Evolutionary conservation across 257 asterid genomes (phyloP).

Genomic region (Gentiana dahurica): DNA sequence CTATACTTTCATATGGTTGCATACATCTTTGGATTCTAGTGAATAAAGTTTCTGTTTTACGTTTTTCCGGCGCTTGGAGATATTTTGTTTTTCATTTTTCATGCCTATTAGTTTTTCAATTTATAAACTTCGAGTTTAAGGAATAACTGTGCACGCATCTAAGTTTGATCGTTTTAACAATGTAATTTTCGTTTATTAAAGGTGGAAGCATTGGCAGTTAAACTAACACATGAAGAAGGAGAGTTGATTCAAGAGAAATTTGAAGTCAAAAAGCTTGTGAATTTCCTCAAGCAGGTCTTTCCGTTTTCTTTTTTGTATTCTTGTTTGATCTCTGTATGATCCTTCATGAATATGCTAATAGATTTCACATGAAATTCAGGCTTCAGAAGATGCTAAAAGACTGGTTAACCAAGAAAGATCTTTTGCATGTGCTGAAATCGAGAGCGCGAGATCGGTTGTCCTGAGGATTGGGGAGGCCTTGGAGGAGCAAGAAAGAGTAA

Average conservation of each 20-base stretch:
- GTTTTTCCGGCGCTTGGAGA: neutral
- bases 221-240: slow-evolving; percentile 80
- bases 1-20: neutral
- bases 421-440: slow-evolving; percentile 98
- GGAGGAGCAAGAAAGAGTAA: slow-evolving; percentile 73
- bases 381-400: slow-evolving; percentile 96
- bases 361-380: slow-evolving; percentile 30
- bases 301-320: neutral
- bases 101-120: no score
- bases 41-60: neutral
- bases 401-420: slow-evolving; percentile 96
- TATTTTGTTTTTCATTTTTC: no score
- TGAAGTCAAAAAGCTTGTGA: slow-evolving; percentile 88
- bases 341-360: neutral
- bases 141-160: no score
- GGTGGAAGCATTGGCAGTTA: slow-evolving; percentile 98
- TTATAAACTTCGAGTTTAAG: no score
- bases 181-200: slow-evolving; percentile 15
- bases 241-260: slow-evolving; percentile 85
- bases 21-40: neutral
- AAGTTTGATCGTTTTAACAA: neutral
- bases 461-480: slow-evolving; percentile 95
- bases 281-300: slow-evolving; percentile 82
- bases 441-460: slow-evolving; percentile 94
- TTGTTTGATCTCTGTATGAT: neutral